Conservation (phyloP, 148 eudicot genomes). For the Silene latifolia region DNA sequence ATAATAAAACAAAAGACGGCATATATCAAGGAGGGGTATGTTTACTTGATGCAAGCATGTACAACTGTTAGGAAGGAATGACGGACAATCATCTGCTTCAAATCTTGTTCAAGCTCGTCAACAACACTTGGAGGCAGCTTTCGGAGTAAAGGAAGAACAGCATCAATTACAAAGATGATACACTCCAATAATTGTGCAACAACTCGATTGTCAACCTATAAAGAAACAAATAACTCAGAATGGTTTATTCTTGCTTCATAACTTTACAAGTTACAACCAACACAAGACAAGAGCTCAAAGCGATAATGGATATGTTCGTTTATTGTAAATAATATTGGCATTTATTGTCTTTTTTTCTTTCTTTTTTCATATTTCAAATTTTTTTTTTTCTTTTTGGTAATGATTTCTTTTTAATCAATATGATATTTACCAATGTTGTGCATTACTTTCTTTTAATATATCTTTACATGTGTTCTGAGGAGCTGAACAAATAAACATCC, state of each 20-base stretch:
- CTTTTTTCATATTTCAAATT: background rate
- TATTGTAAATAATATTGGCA: background rate
- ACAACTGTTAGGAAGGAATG: slow-evolving; percentile 96
- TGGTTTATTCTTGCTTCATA: slow-evolving; percentile 6
- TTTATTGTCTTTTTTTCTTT: background rate
- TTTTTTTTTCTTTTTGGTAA: background rate
- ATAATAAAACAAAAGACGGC: background rate
- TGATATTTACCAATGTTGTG: background rate
- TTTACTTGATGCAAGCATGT: slow-evolving; percentile 94
- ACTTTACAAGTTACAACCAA: background rate
- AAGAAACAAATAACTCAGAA: slow-evolving; percentile 19
- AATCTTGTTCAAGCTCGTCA: slow-evolving; percentile 93
- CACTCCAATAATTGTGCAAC: slow-evolving; percentile 78
- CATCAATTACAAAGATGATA: slow-evolving; percentile 74
- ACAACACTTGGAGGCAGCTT: slow-evolving; percentile 73
- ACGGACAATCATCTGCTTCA: slow-evolving; percentile 95
- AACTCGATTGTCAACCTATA: slow-evolving; percentile 75
- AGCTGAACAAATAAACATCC: background rate
- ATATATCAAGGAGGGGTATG: slow-evolving; percentile 11
- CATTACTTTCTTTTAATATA: background rate
- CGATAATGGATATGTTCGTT: background rate
- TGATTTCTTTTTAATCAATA: background rate
- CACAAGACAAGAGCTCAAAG: background rate
- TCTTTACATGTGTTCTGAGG: background rate
- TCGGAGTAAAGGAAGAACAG: slow-evolving; percentile 81